Evolutionary conservation across 108 stramenopile genomes (phyloP).

Genomic region (Discostella pseudostelligera): DNA sequence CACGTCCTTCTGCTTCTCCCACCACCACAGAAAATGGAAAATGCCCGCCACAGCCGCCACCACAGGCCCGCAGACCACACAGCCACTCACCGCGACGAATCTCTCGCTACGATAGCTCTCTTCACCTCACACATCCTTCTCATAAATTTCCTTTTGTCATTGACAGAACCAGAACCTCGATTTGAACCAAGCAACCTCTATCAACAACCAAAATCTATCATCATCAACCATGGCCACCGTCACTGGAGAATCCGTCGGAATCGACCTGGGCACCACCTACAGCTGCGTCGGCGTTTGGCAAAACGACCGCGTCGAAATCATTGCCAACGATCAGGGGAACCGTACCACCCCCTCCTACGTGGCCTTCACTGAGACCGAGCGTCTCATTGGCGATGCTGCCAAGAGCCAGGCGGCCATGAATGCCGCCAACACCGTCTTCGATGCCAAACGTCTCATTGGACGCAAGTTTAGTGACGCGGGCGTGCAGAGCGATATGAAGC

Average conservation of each 20-base stretch:
- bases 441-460: conserved; percentile 98
- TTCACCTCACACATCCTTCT: neutral
- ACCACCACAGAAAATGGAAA: too few relatives aligned
- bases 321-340: conserved; percentile 99
- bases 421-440: conserved; percentile 97
- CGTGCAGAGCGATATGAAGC: conserved; percentile 96
- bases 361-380: conserved; percentile 97
- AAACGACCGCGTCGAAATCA: conserved; percentile 99
- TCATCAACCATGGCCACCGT: conserved; percentile 30
- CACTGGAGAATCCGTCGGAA: conserved; percentile 87
- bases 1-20: too few relatives aligned
- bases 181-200: neutral
- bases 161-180: too few relatives aligned
- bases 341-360: conserved; percentile 99
- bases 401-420: conserved; percentile 99
- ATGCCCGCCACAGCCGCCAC: too few relatives aligned
- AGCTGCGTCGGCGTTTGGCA: conserved; percentile 99
- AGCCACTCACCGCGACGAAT: neutral
- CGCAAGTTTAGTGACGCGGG: conserved; percentile 93
- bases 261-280: conserved; percentile 94
- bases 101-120: too few relatives aligned
- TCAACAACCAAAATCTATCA: neutral
- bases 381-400: conserved; percentile 98
- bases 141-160: conserved; percentile 7
- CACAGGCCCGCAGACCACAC: too few relatives aligned